Percentiles rank a stretch among this genome's conserved stretches.
Evolutionary conservation across 352 stramenopile genomes (phyloP).

Genomic region (Blastocystis sp.): DNA sequence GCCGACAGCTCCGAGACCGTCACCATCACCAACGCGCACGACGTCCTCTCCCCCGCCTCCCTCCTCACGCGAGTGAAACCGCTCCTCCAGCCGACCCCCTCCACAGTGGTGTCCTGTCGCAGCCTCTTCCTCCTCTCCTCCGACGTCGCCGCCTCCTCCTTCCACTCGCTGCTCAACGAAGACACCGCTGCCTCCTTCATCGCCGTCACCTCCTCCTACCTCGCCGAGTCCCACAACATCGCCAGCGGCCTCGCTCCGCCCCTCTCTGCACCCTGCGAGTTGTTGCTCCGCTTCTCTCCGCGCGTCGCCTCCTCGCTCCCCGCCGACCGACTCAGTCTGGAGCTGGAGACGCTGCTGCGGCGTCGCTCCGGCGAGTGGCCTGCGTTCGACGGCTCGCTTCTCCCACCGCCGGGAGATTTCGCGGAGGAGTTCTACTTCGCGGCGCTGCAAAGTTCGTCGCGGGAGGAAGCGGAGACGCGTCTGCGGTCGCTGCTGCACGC

Average conservation of each 20-base stretch:
- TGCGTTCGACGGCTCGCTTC: neutral
- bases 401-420: neutral
- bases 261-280: neutral
- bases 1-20: neutral
- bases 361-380: neutral
- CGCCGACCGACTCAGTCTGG: neutral
- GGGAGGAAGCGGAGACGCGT: neutral
- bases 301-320: neutral
- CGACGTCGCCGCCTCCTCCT: neutral
- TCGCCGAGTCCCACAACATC: neutral
- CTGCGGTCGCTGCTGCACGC: neutral
- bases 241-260: neutral
- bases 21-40: neutral
- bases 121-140: conserved; percentile 3
- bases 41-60: neutral
- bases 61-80: neutral
- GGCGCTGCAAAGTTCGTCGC: neutral
- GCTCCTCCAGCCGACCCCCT: neutral
- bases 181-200: neutral
- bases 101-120: neutral
- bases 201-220: neutral
- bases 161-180: neutral
- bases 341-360: neutral
- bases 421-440: neutral
- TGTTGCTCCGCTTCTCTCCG: neutral